Conservation (phyloP, 1,139 yeast species). For the Sugiyamaella xylanicola region DNA sequence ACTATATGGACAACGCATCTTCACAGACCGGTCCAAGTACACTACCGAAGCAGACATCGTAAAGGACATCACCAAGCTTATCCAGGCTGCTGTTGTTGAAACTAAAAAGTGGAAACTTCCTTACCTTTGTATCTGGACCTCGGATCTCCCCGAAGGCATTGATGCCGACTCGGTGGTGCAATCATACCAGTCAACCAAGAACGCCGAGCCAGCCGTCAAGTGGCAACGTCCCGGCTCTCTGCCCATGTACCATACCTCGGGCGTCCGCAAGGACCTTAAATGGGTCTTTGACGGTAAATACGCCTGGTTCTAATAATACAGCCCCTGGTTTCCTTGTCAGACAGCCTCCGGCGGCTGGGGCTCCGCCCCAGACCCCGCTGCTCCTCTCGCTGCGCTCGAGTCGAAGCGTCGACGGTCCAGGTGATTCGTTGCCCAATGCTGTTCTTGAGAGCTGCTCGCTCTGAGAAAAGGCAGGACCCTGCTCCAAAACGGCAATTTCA, state of each 20-base stretch:
- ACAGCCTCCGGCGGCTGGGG: background rate
- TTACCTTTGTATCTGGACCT: conserved; percentile 33
- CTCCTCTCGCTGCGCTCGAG: background rate
- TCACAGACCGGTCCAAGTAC: conserved; percentile 25
- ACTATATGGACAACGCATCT: conserved; percentile 41
- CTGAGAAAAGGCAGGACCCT: no score
- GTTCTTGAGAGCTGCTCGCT: no score
- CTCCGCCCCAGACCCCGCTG: background rate
- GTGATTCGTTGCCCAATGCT: no score
- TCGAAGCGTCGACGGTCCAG: background rate
- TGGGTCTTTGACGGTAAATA: conserved; percentile 39
- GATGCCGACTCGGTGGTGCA: conserved; percentile 21
- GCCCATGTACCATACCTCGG: conserved; percentile 34
- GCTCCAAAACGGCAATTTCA: no score
- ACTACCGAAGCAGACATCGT: conserved; percentile 17
- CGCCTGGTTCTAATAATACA: conserved; percentile 36
- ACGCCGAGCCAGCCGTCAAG: conserved; percentile 14
- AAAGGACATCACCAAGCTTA: conserved; percentile 26
- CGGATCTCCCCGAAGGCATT: conserved; percentile 34
- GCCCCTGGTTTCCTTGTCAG: no score
- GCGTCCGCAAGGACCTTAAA: conserved; percentile 21
- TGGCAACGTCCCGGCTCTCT: conserved; percentile 30
- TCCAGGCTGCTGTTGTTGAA: conserved; percentile 36
- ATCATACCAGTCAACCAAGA: conserved; percentile 13
- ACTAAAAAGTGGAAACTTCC: conserved; percentile 34